Percentiles rank a stretch among this genome's conserved stretches.
These are phyloP conservation scores for Neolecta irregularis DNA, from an alignment of 1,139 yeast species.

Conservation along the genomic window DNA sequence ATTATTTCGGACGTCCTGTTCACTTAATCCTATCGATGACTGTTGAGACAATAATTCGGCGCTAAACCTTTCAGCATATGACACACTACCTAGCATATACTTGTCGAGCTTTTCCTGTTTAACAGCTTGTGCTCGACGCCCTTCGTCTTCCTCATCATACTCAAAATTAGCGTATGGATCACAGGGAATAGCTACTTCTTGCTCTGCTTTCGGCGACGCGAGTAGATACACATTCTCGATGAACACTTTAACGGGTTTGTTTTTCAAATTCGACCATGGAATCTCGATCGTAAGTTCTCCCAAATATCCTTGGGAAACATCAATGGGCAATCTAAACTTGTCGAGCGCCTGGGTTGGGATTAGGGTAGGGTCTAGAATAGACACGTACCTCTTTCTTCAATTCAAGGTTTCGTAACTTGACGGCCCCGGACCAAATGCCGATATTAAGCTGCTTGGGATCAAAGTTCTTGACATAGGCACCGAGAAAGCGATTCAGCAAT, in stretches of 20 bases:
- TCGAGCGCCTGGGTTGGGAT: conserved; percentile 42
- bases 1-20: conserved; percentile 33
- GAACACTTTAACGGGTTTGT: conserved; percentile 80
- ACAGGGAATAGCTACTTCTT: conserved; percentile 17
- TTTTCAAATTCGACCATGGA: conserved; percentile 91
- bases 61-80: background rate
- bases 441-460: conserved; percentile 83
- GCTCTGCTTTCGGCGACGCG: conserved; percentile 54
- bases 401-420: conserved; percentile 58
- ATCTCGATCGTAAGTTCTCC: conserved; percentile 83
- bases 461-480: conserved; percentile 78
- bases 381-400: conserved; percentile 45
- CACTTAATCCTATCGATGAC: conserved; percentile 8
- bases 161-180: conserved; percentile 20
- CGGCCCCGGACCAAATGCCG: conserved; percentile 98
- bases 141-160: conserved; percentile 52
- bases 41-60: conserved; percentile 17
- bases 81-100: conserved; percentile 48
- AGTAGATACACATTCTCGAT: conserved; percentile 77
- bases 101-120: conserved; percentile 55
- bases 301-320: conserved; percentile 79
- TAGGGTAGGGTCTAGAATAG: background rate
- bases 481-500: conserved; percentile 33
- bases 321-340: conserved; percentile 66
- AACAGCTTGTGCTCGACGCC: conserved; percentile 43